Evolutionary conservation across 805 yeast species (phyloP).

Genomic region (Metschnikowia lochheadii): DNA sequence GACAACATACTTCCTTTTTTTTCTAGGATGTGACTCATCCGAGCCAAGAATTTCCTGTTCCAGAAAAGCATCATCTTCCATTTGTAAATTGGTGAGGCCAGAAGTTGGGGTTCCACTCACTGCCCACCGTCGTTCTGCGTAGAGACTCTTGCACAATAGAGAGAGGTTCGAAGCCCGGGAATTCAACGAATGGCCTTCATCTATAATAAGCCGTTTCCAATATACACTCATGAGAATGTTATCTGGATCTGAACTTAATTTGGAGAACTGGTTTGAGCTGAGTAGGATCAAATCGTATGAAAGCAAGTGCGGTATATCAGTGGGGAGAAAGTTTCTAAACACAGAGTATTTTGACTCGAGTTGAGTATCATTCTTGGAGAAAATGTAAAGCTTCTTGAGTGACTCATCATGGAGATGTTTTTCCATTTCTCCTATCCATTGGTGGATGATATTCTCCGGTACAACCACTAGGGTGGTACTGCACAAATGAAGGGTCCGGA

Average conservation of each 20-base stretch:
- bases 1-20: conserved; percentile 39
- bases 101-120: conserved; percentile 76
- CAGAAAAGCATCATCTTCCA: conserved; percentile 24
- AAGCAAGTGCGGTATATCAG: conserved; percentile 30
- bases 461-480: conserved; percentile 55
- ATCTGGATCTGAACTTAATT: conserved; percentile 24
- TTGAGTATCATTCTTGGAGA: conserved; percentile 18
- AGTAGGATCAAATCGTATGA: conserved; percentile 52
- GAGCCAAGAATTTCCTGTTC: conserved; percentile 3
- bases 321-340: conserved; percentile 22
- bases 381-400: conserved; percentile 33
- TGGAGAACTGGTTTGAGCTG: conserved; percentile 44
- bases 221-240: conserved; percentile 36
- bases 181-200: conserved; percentile 68
- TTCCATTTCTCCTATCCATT: conserved; percentile 56
- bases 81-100: conserved; percentile 57
- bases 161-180: conserved; percentile 50
- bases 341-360: not conserved
- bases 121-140: conserved; percentile 65
- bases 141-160: conserved; percentile 42
- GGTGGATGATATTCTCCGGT: conserved; percentile 64
- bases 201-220: conserved; percentile 72
- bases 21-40: conserved; percentile 8
- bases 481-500: conserved; percentile 37
- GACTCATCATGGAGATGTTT: conserved; percentile 47